phyloP scores from a whole-genome alignment of 148 eudicot genomes.

The Persicaria tinctoria region DNA sequence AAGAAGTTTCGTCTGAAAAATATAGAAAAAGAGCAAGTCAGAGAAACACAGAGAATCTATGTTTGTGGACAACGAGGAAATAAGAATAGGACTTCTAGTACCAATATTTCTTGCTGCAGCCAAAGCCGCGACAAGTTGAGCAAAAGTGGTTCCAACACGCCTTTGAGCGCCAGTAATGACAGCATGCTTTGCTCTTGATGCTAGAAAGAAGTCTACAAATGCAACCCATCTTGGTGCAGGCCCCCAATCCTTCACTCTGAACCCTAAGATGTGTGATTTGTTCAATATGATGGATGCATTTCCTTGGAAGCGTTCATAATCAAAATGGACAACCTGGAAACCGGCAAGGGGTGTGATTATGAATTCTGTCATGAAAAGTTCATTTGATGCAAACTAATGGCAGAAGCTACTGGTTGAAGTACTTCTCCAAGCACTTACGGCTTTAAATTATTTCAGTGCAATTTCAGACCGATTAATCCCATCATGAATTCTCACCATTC shows the following conservation, averaged over 20 bases:
- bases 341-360: not conserved
- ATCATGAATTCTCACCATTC: not conserved
- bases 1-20: slow-evolving; percentile 40
- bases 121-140: slow-evolving; percentile 77
- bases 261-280: slow-evolving; percentile 26
- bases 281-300: slow-evolving; percentile 34
- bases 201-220: slow-evolving; percentile 92
- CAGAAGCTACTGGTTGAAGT: not conserved
- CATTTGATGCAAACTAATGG: not conserved
- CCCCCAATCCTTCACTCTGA: slow-evolving; percentile 87
- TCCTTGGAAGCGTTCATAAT: slow-evolving; percentile 53
- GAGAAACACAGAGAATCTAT: not conserved
- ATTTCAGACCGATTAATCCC: not conserved
- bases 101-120: slow-evolving; percentile 71
- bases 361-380: not conserved
- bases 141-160: slow-evolving; percentile 93
- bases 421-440: not conserved
- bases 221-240: slow-evolving; percentile 99
- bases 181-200: slow-evolving; percentile 81
- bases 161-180: slow-evolving; percentile 83
- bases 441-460: not conserved
- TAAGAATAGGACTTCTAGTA: slow-evolving; percentile 14
- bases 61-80: not conserved
- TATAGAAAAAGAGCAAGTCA: not conserved
- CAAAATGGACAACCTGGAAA: slow-evolving; percentile 72